Base-by-base conservation (phyloP, 108 stramenopile species). In the Licmophora abbreviata region DNA sequence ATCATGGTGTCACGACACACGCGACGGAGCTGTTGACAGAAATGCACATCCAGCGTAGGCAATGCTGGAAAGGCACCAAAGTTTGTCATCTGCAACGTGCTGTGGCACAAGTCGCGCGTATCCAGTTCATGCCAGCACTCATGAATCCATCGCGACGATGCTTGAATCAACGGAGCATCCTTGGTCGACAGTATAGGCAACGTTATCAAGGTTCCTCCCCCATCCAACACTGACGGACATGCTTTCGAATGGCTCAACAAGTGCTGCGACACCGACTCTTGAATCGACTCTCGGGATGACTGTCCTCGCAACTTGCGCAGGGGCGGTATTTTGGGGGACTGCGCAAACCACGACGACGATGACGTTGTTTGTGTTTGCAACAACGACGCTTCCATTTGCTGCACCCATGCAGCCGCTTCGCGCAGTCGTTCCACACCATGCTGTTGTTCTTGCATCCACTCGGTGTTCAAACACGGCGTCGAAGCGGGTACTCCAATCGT, bases 1-100 rank as follows among this genome's bases (percentile, higher is more conserved):
- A 87, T 87, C 92, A 93, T 89, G 12, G 55, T 53, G 63, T 93
- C 87, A 20, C 82, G 74, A 51, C 78, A 78, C 30, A 87, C 56
- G 8, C 68, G 57, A 51, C 84, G 75, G 9, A 93, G 64, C 59
- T 88, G 87, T 3, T 77, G 75, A 36, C 85, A 83, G 55, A 73
- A 87, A 47, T 93, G 92, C 7, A 71, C 79, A 77, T 93, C 92
- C 48, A 89, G 56, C 0, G 85, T 82, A 14, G 87, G 81, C 15
- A 88, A 52, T 0, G 83, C 70, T 6, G 92, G 92, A 42, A 81
- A 89, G 34, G 72, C 59, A 25, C 88, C 88, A 58, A 85, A 75
- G 0, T 75, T 63, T 26, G 55, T 58, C 21, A 57, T 69, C 17
- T 68, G 51, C 28, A 81, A 58, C 15, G 83, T 69, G 42, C 71